These are phyloP conservation scores for Fallopia convolvulus DNA, from an alignment of 148 eudicot species.

Conservation along the genomic window DNA sequence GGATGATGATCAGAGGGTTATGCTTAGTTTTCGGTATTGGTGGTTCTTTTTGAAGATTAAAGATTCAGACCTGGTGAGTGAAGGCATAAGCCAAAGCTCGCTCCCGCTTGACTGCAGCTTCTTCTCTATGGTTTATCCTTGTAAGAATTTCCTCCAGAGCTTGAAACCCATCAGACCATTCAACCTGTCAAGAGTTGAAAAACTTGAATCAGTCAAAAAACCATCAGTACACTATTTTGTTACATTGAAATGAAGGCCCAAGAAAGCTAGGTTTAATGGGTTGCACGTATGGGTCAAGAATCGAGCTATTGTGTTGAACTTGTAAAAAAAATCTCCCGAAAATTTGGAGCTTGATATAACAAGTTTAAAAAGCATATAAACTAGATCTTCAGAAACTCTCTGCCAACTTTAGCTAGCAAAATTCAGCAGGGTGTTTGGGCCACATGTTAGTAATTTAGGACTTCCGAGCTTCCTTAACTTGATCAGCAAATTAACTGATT, in stretches of 20 bases:
- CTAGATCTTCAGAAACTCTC: too few relatives aligned
- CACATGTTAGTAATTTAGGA: too few relatives aligned
- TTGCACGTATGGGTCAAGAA: too few relatives aligned
- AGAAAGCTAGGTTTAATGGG: too few relatives aligned
- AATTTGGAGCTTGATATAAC: too few relatives aligned
- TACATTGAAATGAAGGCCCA: too few relatives aligned
- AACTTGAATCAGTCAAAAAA: background rate
- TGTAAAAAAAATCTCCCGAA: background rate
- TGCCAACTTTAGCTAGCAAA: too few relatives aligned
- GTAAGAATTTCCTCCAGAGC: conserved; percentile 75
- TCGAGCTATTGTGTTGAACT: background rate
- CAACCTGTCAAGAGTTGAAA: conserved; percentile 42
- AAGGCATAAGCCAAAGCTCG: conserved; percentile 93
- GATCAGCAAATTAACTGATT: background rate
- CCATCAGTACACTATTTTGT: background rate
- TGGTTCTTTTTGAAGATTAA: background rate
- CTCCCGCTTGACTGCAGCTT: conserved; percentile 84
- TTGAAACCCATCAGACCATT: conserved; percentile 77
- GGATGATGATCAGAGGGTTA: too few relatives aligned
- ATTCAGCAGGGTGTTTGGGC: too few relatives aligned
- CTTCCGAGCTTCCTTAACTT: background rate
- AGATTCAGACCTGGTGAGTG: conserved; percentile 62
- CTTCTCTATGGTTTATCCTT: conserved; percentile 84
- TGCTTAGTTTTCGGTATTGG: too few relatives aligned
- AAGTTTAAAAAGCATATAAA: too few relatives aligned